These are phyloP conservation scores for Thuja plicata DNA, from an alignment of 83 land plant species.

Conservation along the genomic window DNA sequence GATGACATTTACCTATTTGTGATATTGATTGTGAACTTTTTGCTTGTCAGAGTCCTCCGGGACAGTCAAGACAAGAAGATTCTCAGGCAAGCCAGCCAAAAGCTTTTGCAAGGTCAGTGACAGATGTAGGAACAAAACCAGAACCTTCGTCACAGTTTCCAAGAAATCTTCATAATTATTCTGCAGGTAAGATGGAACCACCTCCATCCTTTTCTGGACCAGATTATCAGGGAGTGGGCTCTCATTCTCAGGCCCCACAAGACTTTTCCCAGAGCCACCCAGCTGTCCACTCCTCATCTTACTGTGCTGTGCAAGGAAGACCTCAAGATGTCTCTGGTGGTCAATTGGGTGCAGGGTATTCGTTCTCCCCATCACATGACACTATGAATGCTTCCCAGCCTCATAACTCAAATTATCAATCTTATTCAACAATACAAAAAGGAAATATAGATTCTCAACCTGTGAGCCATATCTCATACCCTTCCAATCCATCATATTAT, in stretches of 20 bases:
- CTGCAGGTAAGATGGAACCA: slow-evolving; percentile 12
- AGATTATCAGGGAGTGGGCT: slow-evolving; percentile 3
- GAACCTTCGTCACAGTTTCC: slow-evolving; percentile 3
- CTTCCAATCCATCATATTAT: slow-evolving; percentile 21
- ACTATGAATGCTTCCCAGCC: neutral
- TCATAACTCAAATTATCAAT: slow-evolving; percentile 20
- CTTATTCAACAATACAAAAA: slow-evolving; percentile 25
- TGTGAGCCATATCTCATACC: slow-evolving; percentile 25
- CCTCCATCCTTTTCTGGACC: slow-evolving; percentile 8
- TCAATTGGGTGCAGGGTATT: slow-evolving; percentile 16
- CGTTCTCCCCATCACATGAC: slow-evolving; percentile 19
- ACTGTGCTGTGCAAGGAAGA: neutral
- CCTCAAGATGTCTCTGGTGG: neutral
- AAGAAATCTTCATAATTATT: slow-evolving; percentile 12
- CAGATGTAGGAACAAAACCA: neutral
- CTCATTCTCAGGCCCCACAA: slow-evolving; percentile 14
- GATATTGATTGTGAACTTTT: neutral
- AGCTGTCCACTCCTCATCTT: neutral
- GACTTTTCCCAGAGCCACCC: neutral
- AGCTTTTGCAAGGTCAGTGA: neutral
- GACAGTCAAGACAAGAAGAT: neutral
- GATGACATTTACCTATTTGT: slow-evolving; percentile 15
- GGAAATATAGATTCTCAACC: slow-evolving; percentile 21
- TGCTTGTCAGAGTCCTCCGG: slow-evolving; percentile 9
- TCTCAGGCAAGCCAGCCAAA: slow-evolving; percentile 3